These are phyloP conservation scores for Plantago ovata DNA, from an alignment of 257 asterid species.

Conservation along the genomic window DNA sequence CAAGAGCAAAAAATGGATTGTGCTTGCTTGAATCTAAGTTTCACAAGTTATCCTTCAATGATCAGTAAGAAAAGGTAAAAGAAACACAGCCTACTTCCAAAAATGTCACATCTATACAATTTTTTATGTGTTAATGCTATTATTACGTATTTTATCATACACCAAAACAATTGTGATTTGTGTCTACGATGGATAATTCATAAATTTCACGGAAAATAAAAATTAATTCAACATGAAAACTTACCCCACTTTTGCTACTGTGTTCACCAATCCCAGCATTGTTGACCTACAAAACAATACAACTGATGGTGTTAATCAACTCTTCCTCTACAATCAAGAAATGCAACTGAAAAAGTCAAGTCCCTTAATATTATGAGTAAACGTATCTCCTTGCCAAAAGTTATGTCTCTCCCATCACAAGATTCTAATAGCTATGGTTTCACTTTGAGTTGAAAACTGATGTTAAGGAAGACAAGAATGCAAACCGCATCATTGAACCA, in stretches of 20 bases:
- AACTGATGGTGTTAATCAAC: background rate
- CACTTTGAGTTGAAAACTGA: no score
- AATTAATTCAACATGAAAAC: background rate
- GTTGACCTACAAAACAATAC: slow-evolving; percentile 34
- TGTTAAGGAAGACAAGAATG: no score
- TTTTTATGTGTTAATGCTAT: no score
- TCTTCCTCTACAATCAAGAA: background rate
- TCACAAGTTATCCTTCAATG: background rate
- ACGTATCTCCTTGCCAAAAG: no score
- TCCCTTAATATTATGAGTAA: background rate
- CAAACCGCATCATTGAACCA: no score
- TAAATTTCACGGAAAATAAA: background rate
- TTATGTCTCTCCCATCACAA: no score
- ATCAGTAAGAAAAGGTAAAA: background rate
- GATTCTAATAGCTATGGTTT: no score
- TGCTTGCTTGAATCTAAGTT: background rate
- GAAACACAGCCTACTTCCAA: background rate
- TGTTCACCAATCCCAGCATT: slow-evolving; percentile 41
- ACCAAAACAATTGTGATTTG: background rate
- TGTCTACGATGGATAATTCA: background rate
- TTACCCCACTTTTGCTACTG: slow-evolving; percentile 20
- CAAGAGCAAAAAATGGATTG: background rate
- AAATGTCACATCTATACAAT: no score
- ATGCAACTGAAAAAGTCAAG: background rate
- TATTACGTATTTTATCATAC: background rate